Conservation (phyloP, 306 rosid species). For the Prinsepia uniflora region DNA sequence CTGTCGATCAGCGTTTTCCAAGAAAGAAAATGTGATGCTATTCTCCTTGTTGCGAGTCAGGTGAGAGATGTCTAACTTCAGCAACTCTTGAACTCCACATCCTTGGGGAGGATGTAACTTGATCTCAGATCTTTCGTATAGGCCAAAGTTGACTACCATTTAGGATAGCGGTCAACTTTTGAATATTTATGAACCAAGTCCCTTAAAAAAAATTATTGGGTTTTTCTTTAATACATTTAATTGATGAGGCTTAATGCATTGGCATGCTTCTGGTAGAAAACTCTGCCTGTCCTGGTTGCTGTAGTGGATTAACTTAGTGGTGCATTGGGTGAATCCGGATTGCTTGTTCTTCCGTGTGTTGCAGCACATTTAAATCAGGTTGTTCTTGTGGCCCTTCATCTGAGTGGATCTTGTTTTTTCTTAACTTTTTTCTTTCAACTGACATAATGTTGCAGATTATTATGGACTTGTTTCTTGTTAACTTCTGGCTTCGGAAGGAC, state of each 20-base stretch:
- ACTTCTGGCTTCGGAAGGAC: constrained; percentile 49
- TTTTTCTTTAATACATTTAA: neutral
- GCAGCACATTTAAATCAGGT: constrained; percentile 96
- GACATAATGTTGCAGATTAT: constrained; percentile 47
- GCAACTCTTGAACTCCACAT: neutral
- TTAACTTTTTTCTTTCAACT: constrained; percentile 22
- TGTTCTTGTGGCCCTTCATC: constrained; percentile 24
- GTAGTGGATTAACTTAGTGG: constrained; percentile 84
- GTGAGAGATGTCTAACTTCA: constrained; percentile 24
- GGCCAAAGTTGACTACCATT: neutral
- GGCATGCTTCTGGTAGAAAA: constrained; percentile 57
- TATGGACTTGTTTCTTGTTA: constrained; percentile 60
- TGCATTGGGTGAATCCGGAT: constrained; percentile 78
- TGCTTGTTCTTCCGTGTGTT: constrained; percentile 92
- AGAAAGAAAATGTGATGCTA: constrained; percentile 60
- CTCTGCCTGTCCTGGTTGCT: constrained; percentile 93
- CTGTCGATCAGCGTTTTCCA: constrained; percentile 51
- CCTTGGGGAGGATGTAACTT: neutral
- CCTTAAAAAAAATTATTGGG: neutral
- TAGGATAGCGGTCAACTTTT: too few species aligned
- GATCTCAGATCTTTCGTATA: neutral
- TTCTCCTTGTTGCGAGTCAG: constrained; percentile 84
- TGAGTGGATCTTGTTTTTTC: neutral
- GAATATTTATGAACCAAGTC: too few species aligned
- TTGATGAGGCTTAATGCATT: constrained; percentile 3